Percentiles rank a stretch among this genome's conserved stretches.
These are phyloP conservation scores for Piper betle DNA, from an alignment of 164 flowering plant species.

Conservation along the genomic window DNA sequence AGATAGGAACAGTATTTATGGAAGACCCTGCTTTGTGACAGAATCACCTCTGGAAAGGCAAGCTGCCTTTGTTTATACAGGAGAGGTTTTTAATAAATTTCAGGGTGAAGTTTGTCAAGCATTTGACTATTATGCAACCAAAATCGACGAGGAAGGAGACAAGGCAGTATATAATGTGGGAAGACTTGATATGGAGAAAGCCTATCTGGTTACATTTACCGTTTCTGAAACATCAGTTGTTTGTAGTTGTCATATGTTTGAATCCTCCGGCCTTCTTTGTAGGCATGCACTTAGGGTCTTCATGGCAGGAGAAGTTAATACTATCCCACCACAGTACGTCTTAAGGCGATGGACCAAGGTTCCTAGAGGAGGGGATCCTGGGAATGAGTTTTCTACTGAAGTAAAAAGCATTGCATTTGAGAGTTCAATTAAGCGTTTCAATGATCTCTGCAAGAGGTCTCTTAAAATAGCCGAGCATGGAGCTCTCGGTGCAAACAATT, in stretches of 20 bases:
- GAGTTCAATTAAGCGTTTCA: conserved; percentile 20
- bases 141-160: conserved; percentile 3
- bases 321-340: conserved; percentile 20
- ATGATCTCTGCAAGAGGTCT: conserved; percentile 35
- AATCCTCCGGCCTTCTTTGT: conserved; percentile 6
- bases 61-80: conserved; percentile 9
- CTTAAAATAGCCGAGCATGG: conserved; percentile 40
- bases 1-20: conserved; percentile 1
- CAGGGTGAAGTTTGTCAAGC: conserved; percentile 5
- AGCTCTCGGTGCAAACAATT: conserved; percentile 28
- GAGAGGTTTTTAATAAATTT: conserved; percentile 4
- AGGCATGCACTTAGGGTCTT: conserved; percentile 8
- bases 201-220: neutral
- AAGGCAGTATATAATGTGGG: conserved; percentile 4
- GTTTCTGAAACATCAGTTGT: conserved; percentile 1
- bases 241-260: conserved; percentile 8
- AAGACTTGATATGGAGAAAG: conserved; percentile 6
- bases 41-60: conserved; percentile 8
- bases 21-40: conserved; percentile 5
- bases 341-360: conserved; percentile 38
- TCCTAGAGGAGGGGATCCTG: conserved; percentile 25
- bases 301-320: neutral
- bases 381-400: conserved; percentile 18
- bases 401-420: conserved; percentile 13
- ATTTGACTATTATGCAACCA: conserved; percentile 5